A percentile compares a stretch with the other conserved stretches of the same genome.
Evolutionary conservation across 371 early-diverging fungal genomes (phyloP).

Genomic region (Mortierella sp.): DNA sequence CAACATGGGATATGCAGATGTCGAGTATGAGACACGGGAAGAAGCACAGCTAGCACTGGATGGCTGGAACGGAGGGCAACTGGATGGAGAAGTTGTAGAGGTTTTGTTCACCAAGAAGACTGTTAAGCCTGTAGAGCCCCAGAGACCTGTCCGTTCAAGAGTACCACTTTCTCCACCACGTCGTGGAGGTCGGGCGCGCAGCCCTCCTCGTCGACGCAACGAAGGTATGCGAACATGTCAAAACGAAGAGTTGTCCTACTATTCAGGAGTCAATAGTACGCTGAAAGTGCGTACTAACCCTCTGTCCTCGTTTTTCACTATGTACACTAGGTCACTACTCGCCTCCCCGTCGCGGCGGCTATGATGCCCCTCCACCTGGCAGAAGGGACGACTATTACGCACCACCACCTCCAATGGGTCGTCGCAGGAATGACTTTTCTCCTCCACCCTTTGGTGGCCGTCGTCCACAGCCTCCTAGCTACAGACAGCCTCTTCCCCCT

Average conservation of each 20-base stretch:
- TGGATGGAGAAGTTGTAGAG: conserved; percentile 64
- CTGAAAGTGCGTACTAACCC: not conserved
- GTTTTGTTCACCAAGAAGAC: conserved; percentile 32
- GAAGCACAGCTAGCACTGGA: conserved; percentile 68
- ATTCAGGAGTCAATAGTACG: no score
- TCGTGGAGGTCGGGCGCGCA: conserved; percentile 28
- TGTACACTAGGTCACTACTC: conserved; percentile 38
- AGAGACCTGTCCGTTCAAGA: conserved; percentile 28
- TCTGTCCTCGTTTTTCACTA: not conserved
- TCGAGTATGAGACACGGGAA: conserved; percentile 69
- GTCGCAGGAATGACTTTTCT: conserved; percentile 41
- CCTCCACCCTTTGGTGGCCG: conserved; percentile 36
- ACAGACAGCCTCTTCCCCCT: conserved; percentile 34
- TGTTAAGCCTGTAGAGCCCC: conserved; percentile 11
- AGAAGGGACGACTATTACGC: conserved; percentile 29
- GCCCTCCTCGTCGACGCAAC: conserved; percentile 42
- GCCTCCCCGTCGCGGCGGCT: conserved; percentile 35
- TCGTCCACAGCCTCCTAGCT: conserved; percentile 11
- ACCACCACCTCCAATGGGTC: conserved; percentile 36
- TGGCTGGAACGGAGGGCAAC: conserved; percentile 70
- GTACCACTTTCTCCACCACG: conserved; percentile 40
- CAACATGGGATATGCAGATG: conserved; percentile 68
- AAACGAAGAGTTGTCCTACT: not conserved
- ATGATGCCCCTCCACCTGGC: conserved; percentile 24
- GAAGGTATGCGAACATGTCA: conserved; percentile 22